phyloP scores from a whole-genome alignment of 306 rosid species.

The Gastrolobium bilobum region DNA sequence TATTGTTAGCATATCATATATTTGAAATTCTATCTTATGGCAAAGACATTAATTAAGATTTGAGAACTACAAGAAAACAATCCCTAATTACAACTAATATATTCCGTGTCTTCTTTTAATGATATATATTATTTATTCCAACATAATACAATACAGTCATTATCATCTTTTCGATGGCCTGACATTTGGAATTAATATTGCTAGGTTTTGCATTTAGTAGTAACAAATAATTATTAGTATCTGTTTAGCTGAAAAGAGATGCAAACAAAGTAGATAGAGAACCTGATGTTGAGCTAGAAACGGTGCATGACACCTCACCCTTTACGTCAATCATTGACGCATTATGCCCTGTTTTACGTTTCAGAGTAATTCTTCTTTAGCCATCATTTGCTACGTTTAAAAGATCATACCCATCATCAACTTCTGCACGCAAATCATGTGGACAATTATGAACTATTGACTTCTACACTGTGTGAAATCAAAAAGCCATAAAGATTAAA shows the following conservation, averaged over 20 bases:
- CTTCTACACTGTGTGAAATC: conserved; percentile 1
- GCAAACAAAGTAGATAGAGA: conserved; percentile 15
- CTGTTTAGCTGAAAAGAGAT: conserved; percentile 8
- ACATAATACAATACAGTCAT: neutral
- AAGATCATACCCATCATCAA: conserved; percentile 2
- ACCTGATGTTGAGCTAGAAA: conserved; percentile 45
- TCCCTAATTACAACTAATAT: neutral
- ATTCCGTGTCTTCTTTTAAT: neutral
- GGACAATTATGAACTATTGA: conserved; percentile 13
- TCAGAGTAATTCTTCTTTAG: neutral
- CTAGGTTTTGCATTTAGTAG: neutral
- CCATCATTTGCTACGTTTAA: conserved; percentile 41
- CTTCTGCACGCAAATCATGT: conserved; percentile 29
- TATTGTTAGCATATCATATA: neutral
- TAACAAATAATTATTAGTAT: conserved; percentile 22
- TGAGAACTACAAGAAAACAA: neutral
- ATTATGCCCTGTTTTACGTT: conserved; percentile 45
- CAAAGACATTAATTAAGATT: neutral
- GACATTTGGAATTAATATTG: neutral
- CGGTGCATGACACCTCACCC: conserved; percentile 44
- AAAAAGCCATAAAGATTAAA: neutral
- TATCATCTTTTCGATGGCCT: neutral
- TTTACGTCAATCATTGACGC: conserved; percentile 64
- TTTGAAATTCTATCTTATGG: neutral
- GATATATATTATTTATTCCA: neutral